Evolutionary conservation across 163 green algal species (phyloP).

Genomic region (Scenedesmus sp.): DNA sequence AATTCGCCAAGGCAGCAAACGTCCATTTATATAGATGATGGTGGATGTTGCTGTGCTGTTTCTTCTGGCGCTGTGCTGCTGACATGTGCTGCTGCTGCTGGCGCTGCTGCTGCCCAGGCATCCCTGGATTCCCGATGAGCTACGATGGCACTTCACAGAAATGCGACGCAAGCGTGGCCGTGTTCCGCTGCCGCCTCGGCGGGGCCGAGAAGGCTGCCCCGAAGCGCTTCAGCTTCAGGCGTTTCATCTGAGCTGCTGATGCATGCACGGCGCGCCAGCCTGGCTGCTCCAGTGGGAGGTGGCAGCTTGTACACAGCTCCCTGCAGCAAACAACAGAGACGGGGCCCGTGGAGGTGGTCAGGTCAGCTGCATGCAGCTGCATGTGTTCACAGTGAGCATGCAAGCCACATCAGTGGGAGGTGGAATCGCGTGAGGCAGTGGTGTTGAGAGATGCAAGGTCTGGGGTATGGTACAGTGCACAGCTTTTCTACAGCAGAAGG

Average conservation of each 20-base stretch:
- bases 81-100: neutral
- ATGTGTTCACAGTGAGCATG: neutral
- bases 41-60: too few relatives aligned
- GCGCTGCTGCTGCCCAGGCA: neutral
- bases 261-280: too few relatives aligned
- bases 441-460: neutral
- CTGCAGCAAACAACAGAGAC: too few relatives aligned
- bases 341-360: too few relatives aligned
- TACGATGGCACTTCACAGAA: neutral
- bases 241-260: neutral
- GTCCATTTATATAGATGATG: too few relatives aligned
- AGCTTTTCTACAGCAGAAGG: neutral
- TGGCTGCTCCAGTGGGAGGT: too few relatives aligned
- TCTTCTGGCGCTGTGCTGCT: too few relatives aligned
- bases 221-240: neutral
- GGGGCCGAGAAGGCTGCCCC: neutral
- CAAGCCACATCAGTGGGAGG: too few relatives aligned
- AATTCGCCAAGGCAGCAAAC: neutral
- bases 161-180: neutral
- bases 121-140: neutral
- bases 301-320: too few relatives aligned
- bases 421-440: too few relatives aligned
- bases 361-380: too few relatives aligned
- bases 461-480: neutral
- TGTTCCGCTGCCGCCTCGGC: neutral